Base-by-base conservation (phyloP, 2,329 filamentous ascomycete species). In the Exophiala phaeomuriformis region DNA sequence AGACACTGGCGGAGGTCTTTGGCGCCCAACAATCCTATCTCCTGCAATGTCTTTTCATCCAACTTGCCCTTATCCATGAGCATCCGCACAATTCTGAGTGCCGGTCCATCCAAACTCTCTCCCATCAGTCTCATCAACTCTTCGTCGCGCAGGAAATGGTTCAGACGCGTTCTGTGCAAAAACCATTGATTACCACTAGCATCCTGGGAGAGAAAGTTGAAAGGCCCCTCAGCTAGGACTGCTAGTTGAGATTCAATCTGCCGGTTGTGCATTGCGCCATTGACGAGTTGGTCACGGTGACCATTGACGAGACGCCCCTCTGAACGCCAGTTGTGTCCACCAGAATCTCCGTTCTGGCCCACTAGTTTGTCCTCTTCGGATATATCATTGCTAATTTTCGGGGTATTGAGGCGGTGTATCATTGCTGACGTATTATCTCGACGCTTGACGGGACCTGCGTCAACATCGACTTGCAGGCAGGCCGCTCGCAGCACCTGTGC, bases 21-120 rank as follows among this genome's bases (percentile, higher is more conserved):
- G 64, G 91, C 88, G 53, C 86, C 85, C 75, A 96, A 85, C 56
- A 98, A 80, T 49, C 86, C 87, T 52, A 90, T 78, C 47, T 84
- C 83, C 36, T 87, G 86, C 8, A 96, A 77, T 56, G 87, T 84
- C 69, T 94, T 95, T 69, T 98, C 93, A 61, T 97, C 91, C n/a
- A 97, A 76, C 66, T 93, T 95, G 49, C 93, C 93, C 66, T 90
- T 89, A 54, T 86, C 84, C 37, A 86, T 80, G 19, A 98, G 51
- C 51, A 97, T 89, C 19, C 89, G 85, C 19, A 90, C 80, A n/a
- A 98, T 76, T 5, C 91, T 86, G 12, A 91, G 78, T 5, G 56
- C 52, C 28, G 60, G 58, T 41, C 48, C 49, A 29, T 51, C 40
- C 29, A 61, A 31, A 36, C 49, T 53, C 42, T 60, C 57, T 10